These are phyloP conservation scores for Kodamaea jinghongensis DNA, from an alignment of 805 yeast species.

Conservation along the genomic window DNA sequence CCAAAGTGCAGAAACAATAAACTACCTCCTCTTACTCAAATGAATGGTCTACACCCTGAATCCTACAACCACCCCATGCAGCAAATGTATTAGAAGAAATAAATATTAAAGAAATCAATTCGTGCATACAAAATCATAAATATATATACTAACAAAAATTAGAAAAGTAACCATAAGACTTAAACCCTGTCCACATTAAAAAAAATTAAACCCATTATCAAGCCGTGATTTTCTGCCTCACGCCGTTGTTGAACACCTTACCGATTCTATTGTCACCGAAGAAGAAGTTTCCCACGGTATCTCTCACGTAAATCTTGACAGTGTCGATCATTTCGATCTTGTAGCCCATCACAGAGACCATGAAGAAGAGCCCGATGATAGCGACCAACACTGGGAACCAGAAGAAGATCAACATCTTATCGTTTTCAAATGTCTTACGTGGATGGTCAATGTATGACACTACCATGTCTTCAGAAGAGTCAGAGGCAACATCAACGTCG, in stretches of 20 bases:
- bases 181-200: neutral
- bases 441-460: conserved; percentile 43
- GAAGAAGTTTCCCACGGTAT: conserved; percentile 39
- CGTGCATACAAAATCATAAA: neutral
- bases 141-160: neutral
- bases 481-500: conserved; percentile 35
- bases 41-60: too few species aligned
- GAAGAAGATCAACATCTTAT: conserved; percentile 81
- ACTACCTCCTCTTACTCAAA: too few species aligned
- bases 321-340: conserved; percentile 35
- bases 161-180: conserved; percentile 3
- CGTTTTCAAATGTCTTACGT: conserved; percentile 57
- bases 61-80: too few species aligned
- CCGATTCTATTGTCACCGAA: conserved; percentile 43
- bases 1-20: too few species aligned
- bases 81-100: too few species aligned
- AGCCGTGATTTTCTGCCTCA: conserved; percentile 1
- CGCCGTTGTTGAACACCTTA: conserved; percentile 29
- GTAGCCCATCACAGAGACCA: conserved; percentile 41
- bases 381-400: conserved; percentile 80
- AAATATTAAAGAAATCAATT: too few species aligned
- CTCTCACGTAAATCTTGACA: conserved; percentile 33
- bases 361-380: conserved; percentile 48
- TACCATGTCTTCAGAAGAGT: conserved; percentile 44
- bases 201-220: conserved; percentile 3